Evolutionary conservation across 1,284 basidiomycete species (phyloP), one percentile per base, ranked within the genome.

Genomic region (Tetrapyrgos nigripes): DNA sequence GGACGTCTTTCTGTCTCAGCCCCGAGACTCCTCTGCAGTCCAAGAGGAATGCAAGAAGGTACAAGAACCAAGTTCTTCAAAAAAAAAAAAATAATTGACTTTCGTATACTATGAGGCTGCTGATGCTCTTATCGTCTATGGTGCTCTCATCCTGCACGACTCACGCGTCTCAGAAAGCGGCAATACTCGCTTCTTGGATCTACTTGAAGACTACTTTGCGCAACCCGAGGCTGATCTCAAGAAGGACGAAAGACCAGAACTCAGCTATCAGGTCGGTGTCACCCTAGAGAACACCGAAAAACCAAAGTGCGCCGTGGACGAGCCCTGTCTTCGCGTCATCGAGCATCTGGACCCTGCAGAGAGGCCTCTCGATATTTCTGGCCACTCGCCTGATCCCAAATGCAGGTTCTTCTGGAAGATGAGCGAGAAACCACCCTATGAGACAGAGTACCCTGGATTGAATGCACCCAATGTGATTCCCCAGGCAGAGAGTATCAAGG

Each of bases 321-420:
- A 90, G 60, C 84, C 89, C 8, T 94, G 92, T 66, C 78, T 92
- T 48, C 77, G 79, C 50, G 78, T 93, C 49, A 94, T 94, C 62
- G 83, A 84, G 54, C 79, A 79, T 1, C 80, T 97, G 23, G 91
- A 90, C 40, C 86, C 87, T 1, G 75, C 80, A 0, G 92, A 97
- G 69, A 76, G 95, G 33, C 94, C 95, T 2, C 73, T 97, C 48
- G 95, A 97, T 70, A 87, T 92, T 59, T 79, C 78, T 27, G 87
- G 80, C 1, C 91, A 94, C 65, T 80, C 83, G 10, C 92, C 93
- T 0, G 94, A 97, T 71, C 95, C 94, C 0, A 97, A 97, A 74
- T 96, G 93, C 70, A 84, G 94, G 64, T 96, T 96, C 81, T 96
- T 96, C 75, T 94, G 93, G 85, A 90, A 85, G 66, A 95, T 96